Evolutionary conservation across 1,284 basidiomycete genomes (phyloP).

Genomic region (Cutaneotrichosporon sp.): DNA sequence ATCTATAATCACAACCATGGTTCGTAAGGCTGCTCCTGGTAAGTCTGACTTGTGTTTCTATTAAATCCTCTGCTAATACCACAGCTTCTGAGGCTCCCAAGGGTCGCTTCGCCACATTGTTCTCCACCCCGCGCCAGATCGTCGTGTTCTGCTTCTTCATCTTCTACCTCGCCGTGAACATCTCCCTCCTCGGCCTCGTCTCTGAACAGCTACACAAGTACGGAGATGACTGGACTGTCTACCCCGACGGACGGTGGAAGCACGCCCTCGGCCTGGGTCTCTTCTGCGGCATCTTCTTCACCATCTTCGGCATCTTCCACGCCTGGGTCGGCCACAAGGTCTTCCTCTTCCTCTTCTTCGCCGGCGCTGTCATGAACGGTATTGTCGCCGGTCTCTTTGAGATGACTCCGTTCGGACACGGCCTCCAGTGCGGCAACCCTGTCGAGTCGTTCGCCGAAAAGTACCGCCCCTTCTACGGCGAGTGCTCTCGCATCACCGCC

Average conservation of each 20-base stretch:
- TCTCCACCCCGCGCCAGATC: conserved; percentile 26
- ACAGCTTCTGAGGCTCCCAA: conserved; percentile 3
- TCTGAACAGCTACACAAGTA: conserved; percentile 38
- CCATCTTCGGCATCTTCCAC: conserved; percentile 37
- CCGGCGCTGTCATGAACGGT: conserved; percentile 28
- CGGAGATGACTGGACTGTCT: conserved; percentile 24
- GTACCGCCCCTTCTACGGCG: conserved; percentile 25
- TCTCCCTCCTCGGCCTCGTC: conserved; percentile 44
- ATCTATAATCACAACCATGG: no score
- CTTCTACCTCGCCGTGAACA: conserved; percentile 54
- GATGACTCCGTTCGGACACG: conserved; percentile 41
- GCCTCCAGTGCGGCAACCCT: conserved; percentile 35
- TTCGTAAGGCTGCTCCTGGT: no score
- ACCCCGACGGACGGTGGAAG: conserved; percentile 27
- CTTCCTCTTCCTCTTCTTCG: conserved; percentile 21
- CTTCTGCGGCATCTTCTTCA: conserved; percentile 32
- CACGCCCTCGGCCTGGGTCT: conserved; percentile 37
- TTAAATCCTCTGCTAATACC: no score
- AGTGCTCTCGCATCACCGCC: conserved; percentile 33
- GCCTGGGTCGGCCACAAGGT: conserved; percentile 24
- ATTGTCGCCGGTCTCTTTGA: conserved; percentile 37
- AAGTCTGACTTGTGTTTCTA: no score
- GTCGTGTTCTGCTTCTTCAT: conserved; percentile 55
- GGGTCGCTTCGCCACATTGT: conserved; percentile 10
- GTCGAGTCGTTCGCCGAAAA: conserved; percentile 23